Base-by-base conservation (phyloP, 306 rosid species). In the Vigna trinervia region DNA sequence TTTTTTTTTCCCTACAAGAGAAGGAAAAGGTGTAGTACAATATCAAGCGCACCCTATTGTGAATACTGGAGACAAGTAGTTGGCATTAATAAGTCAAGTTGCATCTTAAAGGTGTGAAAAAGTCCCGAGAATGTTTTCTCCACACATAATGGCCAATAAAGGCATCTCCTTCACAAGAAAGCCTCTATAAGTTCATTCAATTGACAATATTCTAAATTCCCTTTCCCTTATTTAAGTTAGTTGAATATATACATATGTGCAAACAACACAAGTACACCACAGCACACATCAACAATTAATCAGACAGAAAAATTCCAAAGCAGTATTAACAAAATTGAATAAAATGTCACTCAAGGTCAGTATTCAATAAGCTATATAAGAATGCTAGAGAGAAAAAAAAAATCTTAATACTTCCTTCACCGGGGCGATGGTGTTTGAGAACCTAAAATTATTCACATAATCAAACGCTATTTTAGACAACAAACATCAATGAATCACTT, bases 391-490 rank as follows among this genome's bases (percentile, higher is more conserved):
- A 63, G 28, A 43, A 53, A 6, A 63, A 74, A 87, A 71, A 22
- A 52, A 73, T 4, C 4, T 30, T 30, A 30, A 30, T 4, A 30
- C 5, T 81, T 83, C 93, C 98, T 90, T 89, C 97, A 67, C 78
- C 88, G 43, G 96, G 73, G 75, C 88, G 93, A 2, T 90, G 95
- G 0, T 80, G 94, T 86, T 85, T 94, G 28, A 93, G 60, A 78
- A 90, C 98, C 98, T 94, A 79, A 60, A 50, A 51, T 74, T 30
- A 32, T 54, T 59, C 8, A 39, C 11, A 67, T 28, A 72, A 60
- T 11, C 78, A 45, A 20, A 66, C 68, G 43, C 45, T 1, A 63
- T 23, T 54, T 73, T 51, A 63, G 39, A 58, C 11, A 57, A 73
- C 14, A 60, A 84, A 14, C 57, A 19, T 39, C 64, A 52, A 66